A percentile compares a stretch with the other conserved stretches of the same genome.
Conservation (phyloP, 1,284 basidiomycete species). For the Puccinia coronata region DNA sequence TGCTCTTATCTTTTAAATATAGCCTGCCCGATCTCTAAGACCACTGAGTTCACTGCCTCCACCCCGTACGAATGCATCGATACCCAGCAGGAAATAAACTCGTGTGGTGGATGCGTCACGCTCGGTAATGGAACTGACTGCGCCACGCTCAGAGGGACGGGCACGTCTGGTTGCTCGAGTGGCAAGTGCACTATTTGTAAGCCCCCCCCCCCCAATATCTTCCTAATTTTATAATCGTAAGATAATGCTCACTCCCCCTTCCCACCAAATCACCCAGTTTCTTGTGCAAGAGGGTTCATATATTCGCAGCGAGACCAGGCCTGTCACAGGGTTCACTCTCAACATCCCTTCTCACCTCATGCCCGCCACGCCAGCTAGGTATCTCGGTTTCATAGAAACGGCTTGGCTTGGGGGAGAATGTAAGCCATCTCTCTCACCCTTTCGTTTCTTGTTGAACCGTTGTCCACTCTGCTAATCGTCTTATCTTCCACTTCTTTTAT, state of each 20-base stretch:
- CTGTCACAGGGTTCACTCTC: not conserved
- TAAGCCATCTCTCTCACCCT: too few relatives aligned
- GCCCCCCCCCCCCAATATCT: not conserved
- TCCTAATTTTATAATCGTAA: not conserved
- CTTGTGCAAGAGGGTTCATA: slow-evolving; percentile 3
- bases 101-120: slow-evolving; percentile 14
- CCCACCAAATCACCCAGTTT: not conserved
- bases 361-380: not conserved
- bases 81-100: slow-evolving; percentile 3
- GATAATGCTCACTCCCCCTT: not conserved
- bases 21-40: slow-evolving; percentile 15
- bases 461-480: too few relatives aligned
- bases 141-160: not conserved
- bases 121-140: not conserved
- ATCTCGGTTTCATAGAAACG: too few relatives aligned
- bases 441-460: too few relatives aligned
- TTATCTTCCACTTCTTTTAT: too few relatives aligned
- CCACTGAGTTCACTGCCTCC: not conserved
- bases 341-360: not conserved
- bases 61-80: slow-evolving; percentile 17
- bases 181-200: slow-evolving; percentile 18
- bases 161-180: not conserved
- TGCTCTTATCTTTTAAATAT: not conserved
- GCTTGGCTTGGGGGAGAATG: too few relatives aligned
- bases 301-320: not conserved